These are phyloP conservation scores for Penicillium waksmanii DNA, from an alignment of 495 filamentous ascomycete species.

Conservation along the genomic window DNA sequence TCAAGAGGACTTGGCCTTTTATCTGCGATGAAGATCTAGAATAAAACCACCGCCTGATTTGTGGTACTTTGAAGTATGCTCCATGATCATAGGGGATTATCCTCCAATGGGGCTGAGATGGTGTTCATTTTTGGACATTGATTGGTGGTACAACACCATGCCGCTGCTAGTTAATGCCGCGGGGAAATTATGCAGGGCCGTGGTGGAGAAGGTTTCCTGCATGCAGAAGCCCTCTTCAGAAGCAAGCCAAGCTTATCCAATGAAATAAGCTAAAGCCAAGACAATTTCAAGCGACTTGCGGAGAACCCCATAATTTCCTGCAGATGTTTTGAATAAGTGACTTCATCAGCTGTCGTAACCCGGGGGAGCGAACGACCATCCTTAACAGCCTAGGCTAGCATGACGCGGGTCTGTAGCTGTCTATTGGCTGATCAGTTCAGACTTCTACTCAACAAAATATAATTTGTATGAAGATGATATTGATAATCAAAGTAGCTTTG, in stretches of 20 bases:
- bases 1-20: not conserved
- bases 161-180: not conserved
- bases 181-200: not conserved
- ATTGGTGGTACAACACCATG: constrained; percentile 1
- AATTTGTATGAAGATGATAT: too few relatives aligned
- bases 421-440: too few relatives aligned
- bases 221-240: not conserved
- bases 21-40: not conserved
- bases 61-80: not conserved
- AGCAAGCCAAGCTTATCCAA: not conserved
- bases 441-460: too few relatives aligned
- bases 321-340: not conserved
- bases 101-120: constrained; percentile 4
- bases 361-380: too few relatives aligned
- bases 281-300: not conserved
- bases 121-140: not conserved
- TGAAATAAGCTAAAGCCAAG: constrained; percentile 5
- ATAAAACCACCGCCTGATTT: not conserved
- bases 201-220: not conserved
- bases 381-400: too few relatives aligned
- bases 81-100: not conserved
- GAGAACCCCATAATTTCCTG: not conserved
- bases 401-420: too few relatives aligned
- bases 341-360: too few relatives aligned
- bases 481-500: too few relatives aligned